Evolutionary conservation across 83 land plant genomes (phyloP), one percentile per base, ranked within the genome.

Genomic region (Thuja plicata): DNA sequence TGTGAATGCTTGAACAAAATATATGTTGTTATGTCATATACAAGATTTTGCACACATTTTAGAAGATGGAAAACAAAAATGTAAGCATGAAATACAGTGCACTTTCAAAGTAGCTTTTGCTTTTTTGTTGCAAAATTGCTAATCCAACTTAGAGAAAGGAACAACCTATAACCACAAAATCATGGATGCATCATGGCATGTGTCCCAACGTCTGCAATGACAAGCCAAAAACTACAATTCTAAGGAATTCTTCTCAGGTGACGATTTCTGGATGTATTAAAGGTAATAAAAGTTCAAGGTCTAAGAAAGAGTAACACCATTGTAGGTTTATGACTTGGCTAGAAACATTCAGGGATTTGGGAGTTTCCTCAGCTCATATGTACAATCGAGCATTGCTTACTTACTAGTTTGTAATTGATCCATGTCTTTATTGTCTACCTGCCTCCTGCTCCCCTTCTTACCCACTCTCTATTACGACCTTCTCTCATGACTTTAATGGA

Each of bases 21-120:
- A n/a, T n/a, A n/a, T n/a, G n/a, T n/a, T n/a, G n/a, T n/a, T n/a
- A n/a, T n/a, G n/a, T n/a, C n/a, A n/a, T n/a, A n/a, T n/a, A n/a
- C n/a, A n/a, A n/a, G n/a, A n/a, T n/a, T n/a, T n/a, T n/a, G n/a
- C n/a, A n/a, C n/a, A n/a, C n/a, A n/a, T n/a, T n/a, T n/a, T n/a
- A n/a, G n/a, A n/a, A n/a, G n/a, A n/a, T n/a, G n/a, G n/a, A n/a
- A n/a, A n/a, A n/a, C n/a, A n/a, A n/a, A n/a, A n/a, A n/a, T n/a
- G n/a, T n/a, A n/a, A n/a, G n/a, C n/a, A n/a, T n/a, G n/a, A n/a
- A n/a, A n/a, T n/a, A n/a, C n/a, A n/a, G n/a, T n/a, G 85, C 34
- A n/a, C 54, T 83, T 46, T 83, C 85, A 41, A 83, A 48, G 85
- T 55, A 83, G 85, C 85, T 83, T 11, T 55, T 46, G 32, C n/a